Evolutionary conservation across 1,284 basidiomycete species (phyloP).

Genomic region (Papiliotrema nemorosa): DNA sequence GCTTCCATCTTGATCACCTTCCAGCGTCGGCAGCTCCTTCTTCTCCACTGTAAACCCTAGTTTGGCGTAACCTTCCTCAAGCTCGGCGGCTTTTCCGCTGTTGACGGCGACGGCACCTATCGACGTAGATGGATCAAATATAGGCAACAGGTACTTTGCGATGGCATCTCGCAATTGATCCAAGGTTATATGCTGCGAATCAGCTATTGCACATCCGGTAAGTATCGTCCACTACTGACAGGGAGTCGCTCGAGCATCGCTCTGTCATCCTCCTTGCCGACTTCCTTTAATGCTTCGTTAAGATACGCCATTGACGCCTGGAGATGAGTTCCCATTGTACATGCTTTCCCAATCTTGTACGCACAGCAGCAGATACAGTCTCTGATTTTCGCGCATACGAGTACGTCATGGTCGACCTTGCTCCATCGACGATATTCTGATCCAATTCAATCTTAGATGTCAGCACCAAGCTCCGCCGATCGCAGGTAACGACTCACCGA

Average conservation of each 20-base stretch:
- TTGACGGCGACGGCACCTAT: constrained; percentile 79
- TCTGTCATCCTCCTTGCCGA: constrained; percentile 68
- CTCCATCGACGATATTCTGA: constrained; percentile 79
- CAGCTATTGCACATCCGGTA: no score
- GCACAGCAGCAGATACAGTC: constrained; percentile 73
- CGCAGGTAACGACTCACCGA: constrained; percentile 57
- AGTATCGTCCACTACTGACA: no score
- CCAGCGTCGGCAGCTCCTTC: constrained; percentile 51
- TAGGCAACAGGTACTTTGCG: constrained; percentile 72
- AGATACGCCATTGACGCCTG: constrained; percentile 75
- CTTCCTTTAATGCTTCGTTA: constrained; percentile 80
- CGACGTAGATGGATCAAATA: constrained; percentile 76
- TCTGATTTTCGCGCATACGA: constrained; percentile 74
- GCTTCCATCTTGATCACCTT: constrained; percentile 7
- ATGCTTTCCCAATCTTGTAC: constrained; percentile 28
- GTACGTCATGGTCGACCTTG: constrained; percentile 87
- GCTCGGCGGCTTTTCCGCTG: constrained; percentile 72
- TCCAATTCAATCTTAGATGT: constrained; percentile 70
- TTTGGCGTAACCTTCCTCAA: constrained; percentile 61
- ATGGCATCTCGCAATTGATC: constrained; percentile 70
- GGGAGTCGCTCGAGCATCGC: constrained; percentile 69
- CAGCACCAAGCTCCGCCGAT: not conserved
- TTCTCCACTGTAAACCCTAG: constrained; percentile 77
- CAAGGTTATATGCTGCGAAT: constrained; percentile 62
- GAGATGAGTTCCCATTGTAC: not conserved